Evolutionary conservation across 2,329 filamentous ascomycete species (phyloP).

Genomic region (Trichoderma aggressivum): DNA sequence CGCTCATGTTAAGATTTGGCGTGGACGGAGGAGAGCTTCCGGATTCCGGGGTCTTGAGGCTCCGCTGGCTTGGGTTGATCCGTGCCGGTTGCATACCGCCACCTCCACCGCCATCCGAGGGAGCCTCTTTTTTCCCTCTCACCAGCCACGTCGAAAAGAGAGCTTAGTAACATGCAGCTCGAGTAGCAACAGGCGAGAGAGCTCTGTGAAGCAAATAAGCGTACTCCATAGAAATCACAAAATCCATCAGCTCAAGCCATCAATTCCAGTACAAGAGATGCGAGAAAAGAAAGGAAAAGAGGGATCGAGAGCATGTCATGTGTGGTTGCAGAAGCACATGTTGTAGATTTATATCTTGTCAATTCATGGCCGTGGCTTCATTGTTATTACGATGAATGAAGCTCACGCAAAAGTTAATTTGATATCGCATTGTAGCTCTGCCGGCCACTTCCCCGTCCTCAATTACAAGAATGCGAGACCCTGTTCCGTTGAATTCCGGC

Average conservation of each 20-base stretch:
- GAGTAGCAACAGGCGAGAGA: background rate
- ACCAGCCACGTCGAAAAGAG: background rate
- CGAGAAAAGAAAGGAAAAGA: background rate
- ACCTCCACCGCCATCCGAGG: background rate
- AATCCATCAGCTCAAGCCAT: background rate
- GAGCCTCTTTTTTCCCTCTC: background rate
- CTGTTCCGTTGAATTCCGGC: constrained; percentile 34
- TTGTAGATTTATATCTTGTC: background rate
- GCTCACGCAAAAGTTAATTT: constrained; percentile 7
- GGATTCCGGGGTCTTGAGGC: background rate
- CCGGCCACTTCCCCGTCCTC: constrained; percentile 31
- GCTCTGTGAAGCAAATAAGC: background rate
- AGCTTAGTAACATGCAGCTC: background rate
- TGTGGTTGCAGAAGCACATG: background rate
- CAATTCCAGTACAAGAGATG: background rate
- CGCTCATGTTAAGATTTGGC: background rate
- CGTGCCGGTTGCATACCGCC: constrained; percentile 2
- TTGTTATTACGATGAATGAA: constrained; percentile 13
- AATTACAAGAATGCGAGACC: constrained; percentile 33
- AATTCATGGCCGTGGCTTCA: constrained; percentile 14
- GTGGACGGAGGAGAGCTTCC: constrained; percentile 1
- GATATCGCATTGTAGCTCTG: constrained; percentile 25
- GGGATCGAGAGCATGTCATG: background rate
- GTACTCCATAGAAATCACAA: background rate
- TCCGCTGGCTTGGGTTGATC: constrained; percentile 8